Evolutionary conservation across 768 basidiomycete species (phyloP).

Genomic region (Tricholoma saponaceum): DNA sequence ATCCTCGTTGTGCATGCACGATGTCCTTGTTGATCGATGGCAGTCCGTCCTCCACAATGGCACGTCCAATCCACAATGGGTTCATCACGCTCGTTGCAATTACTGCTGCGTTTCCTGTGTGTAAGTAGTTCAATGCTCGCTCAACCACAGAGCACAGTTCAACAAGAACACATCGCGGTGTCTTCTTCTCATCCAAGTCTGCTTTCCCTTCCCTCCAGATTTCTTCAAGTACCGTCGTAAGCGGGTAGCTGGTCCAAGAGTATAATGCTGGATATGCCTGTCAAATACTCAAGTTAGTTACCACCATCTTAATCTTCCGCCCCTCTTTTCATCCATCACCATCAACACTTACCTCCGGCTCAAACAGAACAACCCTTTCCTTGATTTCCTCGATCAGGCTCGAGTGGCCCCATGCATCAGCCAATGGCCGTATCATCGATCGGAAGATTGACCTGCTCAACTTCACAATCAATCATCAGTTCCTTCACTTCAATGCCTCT

Average conservation of each 20-base stretch:
- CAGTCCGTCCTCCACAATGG: background rate
- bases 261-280: background rate
- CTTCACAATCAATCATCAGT: too few relatives aligned
- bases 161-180: background rate
- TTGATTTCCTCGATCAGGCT: background rate
- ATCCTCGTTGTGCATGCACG: background rate
- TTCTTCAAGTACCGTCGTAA: background rate
- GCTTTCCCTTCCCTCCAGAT: background rate
- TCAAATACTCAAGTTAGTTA: background rate
- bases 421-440: background rate
- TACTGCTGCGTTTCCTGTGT: background rate
- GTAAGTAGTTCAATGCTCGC: background rate
- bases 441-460: background rate
- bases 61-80: background rate
- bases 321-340: too few relatives aligned
- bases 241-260: background rate
- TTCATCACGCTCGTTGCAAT: background rate
- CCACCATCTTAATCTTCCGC: too few relatives aligned
- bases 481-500: too few relatives aligned
- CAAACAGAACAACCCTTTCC: background rate
- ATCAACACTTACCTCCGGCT: background rate
- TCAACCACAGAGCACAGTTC: background rate
- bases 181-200: background rate
- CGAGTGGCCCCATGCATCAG: background rate
- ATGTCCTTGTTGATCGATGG: background rate